Evolutionary conservation across 352 stramenopile species (phyloP).

Genomic region (Globisporangium apiculatum): DNA sequence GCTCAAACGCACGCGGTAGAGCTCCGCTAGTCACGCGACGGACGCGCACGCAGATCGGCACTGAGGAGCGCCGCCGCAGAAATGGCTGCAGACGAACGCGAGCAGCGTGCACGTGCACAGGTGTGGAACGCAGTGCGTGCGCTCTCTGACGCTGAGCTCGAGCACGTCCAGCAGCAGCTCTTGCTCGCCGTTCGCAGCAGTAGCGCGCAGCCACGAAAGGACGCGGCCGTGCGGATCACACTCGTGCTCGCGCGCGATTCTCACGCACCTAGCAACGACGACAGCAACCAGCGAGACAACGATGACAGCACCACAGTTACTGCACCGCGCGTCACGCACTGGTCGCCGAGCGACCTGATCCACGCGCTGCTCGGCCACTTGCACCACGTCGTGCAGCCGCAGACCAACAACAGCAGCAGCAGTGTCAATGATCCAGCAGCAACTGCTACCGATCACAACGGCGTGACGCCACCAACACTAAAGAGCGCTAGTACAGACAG

Average conservation of each 20-base stretch:
- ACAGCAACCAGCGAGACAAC: constrained; percentile 11
- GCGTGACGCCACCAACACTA: not conserved
- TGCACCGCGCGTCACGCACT: constrained; percentile 4
- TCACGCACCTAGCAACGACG: not conserved
- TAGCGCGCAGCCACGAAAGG: constrained; percentile 7
- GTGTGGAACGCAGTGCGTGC: constrained; percentile 23
- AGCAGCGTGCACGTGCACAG: constrained; percentile 13
- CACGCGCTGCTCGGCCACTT: constrained; percentile 11
- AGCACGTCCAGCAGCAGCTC: constrained; percentile 8
- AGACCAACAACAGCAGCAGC: not conserved
- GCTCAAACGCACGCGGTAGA: too few species aligned
- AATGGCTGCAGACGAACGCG: constrained; percentile 5
- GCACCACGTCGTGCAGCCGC: constrained; percentile 7
- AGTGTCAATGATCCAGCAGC: not conserved
- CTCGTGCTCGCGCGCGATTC: not conserved
- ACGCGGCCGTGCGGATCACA: not conserved
- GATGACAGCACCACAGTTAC: not conserved
- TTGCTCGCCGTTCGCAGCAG: constrained; percentile 1
- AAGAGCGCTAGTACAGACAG: not conserved
- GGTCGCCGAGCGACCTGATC: constrained; percentile 9
- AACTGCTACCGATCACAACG: not conserved
- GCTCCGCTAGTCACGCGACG: too few species aligned
- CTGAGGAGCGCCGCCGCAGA: not conserved
- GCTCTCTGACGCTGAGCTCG: constrained; percentile 22
- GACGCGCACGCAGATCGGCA: too few species aligned